phyloP scores from a whole-genome alignment of 139 green algal genomes.

The Tetradesmus lagerheimii region DNA sequence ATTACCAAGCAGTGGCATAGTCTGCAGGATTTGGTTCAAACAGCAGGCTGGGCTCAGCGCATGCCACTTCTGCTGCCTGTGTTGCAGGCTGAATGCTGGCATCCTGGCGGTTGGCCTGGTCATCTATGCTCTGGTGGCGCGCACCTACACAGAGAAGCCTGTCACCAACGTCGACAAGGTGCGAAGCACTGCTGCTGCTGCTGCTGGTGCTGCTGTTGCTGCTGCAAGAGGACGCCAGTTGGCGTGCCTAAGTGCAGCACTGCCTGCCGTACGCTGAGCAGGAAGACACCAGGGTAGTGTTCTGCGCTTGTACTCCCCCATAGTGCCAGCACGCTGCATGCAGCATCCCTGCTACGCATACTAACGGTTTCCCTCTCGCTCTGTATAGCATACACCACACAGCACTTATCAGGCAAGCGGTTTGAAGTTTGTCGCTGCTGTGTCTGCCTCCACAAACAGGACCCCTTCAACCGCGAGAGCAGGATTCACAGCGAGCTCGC shows the following conservation, averaged over 20 bases:
- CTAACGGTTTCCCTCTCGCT: no score
- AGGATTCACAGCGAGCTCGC: constrained; percentile 26
- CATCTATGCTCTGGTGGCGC: constrained; percentile 24
- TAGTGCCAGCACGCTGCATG: no score
- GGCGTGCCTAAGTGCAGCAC: neutral
- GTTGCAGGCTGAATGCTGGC: constrained; percentile 42
- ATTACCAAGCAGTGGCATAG: no score
- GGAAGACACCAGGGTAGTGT: neutral
- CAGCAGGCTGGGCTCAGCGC: no score
- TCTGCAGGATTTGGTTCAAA: no score
- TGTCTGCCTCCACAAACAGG: neutral
- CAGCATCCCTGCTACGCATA: no score
- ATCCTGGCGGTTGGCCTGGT: constrained; percentile 29
- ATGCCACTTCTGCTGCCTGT: neutral
- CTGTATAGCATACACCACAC: no score
- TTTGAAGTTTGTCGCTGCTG: neutral
- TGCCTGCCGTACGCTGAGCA: neutral
- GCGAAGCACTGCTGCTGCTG: neutral
- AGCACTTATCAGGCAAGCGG: no score
- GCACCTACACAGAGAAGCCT: constrained; percentile 41
- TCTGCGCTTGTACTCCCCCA: no score
- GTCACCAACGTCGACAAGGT: constrained; percentile 12
- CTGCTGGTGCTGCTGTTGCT: neutral
- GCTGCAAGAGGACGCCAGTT: constrained; percentile 24
- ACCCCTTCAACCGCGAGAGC: constrained; percentile 39